Evolutionary conservation across 225 moss, liverwort and hornwort species (phyloP).

Genomic region (Pleurozium schreberi): DNA sequence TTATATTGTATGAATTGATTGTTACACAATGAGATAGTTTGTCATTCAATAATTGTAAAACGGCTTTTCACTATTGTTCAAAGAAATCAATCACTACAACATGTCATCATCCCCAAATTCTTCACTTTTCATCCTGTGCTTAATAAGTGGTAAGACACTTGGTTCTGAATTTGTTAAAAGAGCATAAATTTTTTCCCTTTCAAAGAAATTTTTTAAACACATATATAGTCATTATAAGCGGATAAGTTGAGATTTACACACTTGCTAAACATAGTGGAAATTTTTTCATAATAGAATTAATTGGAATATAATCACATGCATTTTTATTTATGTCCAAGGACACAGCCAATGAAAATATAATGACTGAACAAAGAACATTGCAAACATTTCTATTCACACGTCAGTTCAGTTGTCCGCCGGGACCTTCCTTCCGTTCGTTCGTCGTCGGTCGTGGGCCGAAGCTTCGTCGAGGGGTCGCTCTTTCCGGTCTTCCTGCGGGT

Average conservation of each 20-base stretch:
- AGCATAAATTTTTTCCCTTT: not conserved
- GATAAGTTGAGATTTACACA: not conserved
- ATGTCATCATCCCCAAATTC: not conserved
- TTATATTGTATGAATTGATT: not conserved
- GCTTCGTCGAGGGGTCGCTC: not conserved
- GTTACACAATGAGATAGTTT: not conserved
- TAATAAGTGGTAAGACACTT: not conserved
- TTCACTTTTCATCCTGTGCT: not conserved
- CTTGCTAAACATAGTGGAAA: not conserved
- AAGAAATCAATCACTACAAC: not conserved
- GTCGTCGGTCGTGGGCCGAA: not conserved
- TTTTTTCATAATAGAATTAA: not conserved
- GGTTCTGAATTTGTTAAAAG: not conserved
- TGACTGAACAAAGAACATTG: not conserved
- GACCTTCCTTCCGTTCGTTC: not conserved
- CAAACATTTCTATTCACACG: not conserved
- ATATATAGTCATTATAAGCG: too few relatives aligned
- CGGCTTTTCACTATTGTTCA: not conserved
- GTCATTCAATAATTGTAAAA: not conserved
- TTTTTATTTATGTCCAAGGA: not conserved
- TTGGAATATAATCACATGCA: accelerated
- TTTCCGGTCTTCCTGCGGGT: not conserved
- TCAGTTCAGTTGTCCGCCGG: not conserved
- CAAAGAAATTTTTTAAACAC: not conserved
- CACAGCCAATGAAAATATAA: too few relatives aligned